A percentile compares a stretch with the other conserved stretches of the same genome.
These are phyloP conservation scores for Gnomoniopsis smithogilvyi DNA, from an alignment of 2,329 filamentous ascomycete species.

Conservation along the genomic window DNA sequence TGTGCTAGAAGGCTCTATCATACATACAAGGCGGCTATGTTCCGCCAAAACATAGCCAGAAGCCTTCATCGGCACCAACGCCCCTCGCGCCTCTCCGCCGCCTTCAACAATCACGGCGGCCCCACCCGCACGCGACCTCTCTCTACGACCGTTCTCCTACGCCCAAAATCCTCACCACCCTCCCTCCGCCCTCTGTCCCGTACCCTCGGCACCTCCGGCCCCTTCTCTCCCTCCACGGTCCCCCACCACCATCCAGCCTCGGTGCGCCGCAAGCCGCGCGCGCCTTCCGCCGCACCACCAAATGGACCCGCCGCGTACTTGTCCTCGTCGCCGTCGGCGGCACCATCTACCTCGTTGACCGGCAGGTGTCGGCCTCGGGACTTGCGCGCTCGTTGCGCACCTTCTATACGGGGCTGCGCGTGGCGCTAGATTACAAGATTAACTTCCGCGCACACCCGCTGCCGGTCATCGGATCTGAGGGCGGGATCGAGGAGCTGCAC, in stretches of 20 bases:
- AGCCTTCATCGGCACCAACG: conserved; percentile 8
- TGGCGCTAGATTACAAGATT: conserved; percentile 92
- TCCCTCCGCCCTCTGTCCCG: conserved; percentile 20
- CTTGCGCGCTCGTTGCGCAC: conserved; percentile 77
- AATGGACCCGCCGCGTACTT: conserved; percentile 73
- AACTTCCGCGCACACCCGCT: conserved; percentile 84
- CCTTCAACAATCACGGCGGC: not conserved
- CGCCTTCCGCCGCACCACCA: conserved; percentile 65
- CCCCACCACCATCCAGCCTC: conserved; percentile 72
- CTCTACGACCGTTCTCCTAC: not conserved
- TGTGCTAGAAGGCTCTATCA: not conserved
- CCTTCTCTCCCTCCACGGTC: conserved; percentile 62
- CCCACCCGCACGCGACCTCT: conserved; percentile 4
- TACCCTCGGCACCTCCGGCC: conserved; percentile 29
- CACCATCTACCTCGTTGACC: conserved; percentile 66
- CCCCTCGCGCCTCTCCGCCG: not conserved
- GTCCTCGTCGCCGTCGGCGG: conserved; percentile 59
- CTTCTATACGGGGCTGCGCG: conserved; percentile 73
- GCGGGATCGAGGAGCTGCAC: conserved; percentile 75
- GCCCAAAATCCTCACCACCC: not conserved
- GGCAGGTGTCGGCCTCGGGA: conserved; percentile 72
- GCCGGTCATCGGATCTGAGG: conserved; percentile 37
- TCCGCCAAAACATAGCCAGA: conserved; percentile 16
- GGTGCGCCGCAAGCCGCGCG: conserved; percentile 69
- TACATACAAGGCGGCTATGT: conserved; percentile 13